Evolutionary conservation across 2,329 filamentous ascomycete species (phyloP).

Genomic region (Amphichorda felina): DNA sequence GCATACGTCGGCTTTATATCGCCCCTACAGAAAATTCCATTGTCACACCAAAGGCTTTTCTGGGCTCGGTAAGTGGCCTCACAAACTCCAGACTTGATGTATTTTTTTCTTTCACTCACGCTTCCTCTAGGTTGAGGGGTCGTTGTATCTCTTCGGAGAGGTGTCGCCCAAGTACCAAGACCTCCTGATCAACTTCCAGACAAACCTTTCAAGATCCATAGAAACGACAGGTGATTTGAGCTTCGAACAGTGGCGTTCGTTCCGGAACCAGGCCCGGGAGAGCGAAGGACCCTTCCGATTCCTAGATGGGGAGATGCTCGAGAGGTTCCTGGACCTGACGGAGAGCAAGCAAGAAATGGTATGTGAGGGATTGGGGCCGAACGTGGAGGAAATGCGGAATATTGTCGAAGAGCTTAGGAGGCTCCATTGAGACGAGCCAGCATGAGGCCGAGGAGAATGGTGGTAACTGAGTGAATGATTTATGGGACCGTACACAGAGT

Average conservation of each 20-base stretch:
- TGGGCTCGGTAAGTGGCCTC: conserved; percentile 63
- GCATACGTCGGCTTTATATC: conserved; percentile 65
- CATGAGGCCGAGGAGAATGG: background rate
- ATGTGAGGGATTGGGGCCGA: conserved; percentile 44
- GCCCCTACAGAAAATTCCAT: conserved; percentile 50
- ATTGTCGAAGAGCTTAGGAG: conserved; percentile 50
- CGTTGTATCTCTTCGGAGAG: conserved; percentile 78
- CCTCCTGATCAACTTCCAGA: conserved; percentile 72
- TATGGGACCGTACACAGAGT: too few species aligned
- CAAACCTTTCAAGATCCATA: conserved; percentile 53
- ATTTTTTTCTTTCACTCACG: background rate
- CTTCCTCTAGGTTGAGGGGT: conserved; percentile 59
- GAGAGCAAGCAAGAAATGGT: conserved; percentile 42
- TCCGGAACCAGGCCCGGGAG: conserved; percentile 59
- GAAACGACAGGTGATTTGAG: conserved; percentile 59
- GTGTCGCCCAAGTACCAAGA: conserved; percentile 65
- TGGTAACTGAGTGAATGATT: background rate
- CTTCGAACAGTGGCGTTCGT: conserved; percentile 74
- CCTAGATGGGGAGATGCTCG: conserved; percentile 84
- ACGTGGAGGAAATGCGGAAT: conserved; percentile 50
- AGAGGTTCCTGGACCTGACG: conserved; percentile 65
- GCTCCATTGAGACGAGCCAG: conserved; percentile 34
- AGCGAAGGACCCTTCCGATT: conserved; percentile 76
- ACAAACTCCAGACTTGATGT: background rate
- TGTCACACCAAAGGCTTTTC: conserved; percentile 71